Evolutionary conservation across 1,139 yeast species (phyloP).

Genomic region (Yamadazyma aaseri): DNA sequence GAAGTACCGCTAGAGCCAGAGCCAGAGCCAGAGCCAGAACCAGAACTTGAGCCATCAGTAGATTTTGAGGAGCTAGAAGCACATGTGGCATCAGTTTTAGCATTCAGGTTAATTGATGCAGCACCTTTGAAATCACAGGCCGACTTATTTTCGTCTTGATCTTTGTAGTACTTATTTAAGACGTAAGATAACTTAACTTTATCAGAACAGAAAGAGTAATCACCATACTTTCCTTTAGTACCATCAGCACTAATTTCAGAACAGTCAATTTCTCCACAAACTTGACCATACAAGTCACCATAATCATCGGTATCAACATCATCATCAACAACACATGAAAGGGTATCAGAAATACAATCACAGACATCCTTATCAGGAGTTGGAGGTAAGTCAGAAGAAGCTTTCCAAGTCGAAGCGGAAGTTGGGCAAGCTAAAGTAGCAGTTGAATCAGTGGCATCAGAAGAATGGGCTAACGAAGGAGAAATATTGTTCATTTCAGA

Average conservation of each 20-base stretch:
- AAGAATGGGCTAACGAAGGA: conserved; percentile 38
- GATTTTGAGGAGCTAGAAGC: conserved; percentile 35
- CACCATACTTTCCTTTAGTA: conserved; percentile 59
- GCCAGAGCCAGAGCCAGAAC: conserved; percentile 39
- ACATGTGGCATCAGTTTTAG: conserved; percentile 56
- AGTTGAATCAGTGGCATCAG: conserved; percentile 22
- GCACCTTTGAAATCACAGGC: conserved; percentile 74
- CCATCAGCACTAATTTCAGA: conserved; percentile 61
- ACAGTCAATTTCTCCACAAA: conserved; percentile 51
- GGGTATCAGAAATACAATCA: conserved; percentile 51
- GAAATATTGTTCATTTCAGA: conserved; percentile 58
- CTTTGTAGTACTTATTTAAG: conserved; percentile 56
- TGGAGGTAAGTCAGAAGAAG: conserved; percentile 60
- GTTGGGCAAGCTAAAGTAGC: conserved; percentile 53
- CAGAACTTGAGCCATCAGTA: conserved; percentile 42
- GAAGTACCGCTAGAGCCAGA: conserved; percentile 12
- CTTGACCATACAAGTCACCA: conserved; percentile 49
- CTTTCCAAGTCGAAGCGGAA: conserved; percentile 49
- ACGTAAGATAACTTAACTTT: conserved; percentile 63
- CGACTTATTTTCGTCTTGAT: conserved; percentile 37
- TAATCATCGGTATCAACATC: conserved; percentile 49
- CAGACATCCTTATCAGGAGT: conserved; percentile 64
- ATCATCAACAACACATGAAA: conserved; percentile 49
- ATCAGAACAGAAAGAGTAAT: conserved; percentile 56
- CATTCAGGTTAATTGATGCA: conserved; percentile 45